Conservation (phyloP, 2,329 filamentous ascomycete genomes). For the Thelonectria discophora region DNA sequence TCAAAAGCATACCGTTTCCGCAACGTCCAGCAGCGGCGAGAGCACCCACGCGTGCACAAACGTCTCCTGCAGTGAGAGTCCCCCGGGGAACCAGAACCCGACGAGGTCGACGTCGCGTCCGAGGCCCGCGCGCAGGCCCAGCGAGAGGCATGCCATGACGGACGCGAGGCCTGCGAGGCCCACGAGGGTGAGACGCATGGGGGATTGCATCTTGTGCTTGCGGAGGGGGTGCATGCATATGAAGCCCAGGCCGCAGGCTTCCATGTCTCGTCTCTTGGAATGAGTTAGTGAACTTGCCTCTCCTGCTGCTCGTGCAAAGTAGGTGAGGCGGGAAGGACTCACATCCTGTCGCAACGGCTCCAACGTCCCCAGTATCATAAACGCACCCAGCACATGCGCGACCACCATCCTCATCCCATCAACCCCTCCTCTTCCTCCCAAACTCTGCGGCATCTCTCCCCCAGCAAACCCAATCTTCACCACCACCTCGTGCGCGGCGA, state of each 20-base stretch:
- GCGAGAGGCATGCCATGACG: conserved; percentile 17
- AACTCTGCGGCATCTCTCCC: conserved; percentile 8
- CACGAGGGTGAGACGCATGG: conserved; percentile 8
- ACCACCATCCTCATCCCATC: conserved; percentile 10
- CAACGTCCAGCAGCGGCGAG: conserved; percentile 36
- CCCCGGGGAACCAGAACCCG: conserved; percentile 32
- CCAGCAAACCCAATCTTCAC: conserved; percentile 17
- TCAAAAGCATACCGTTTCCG: conserved; percentile 33
- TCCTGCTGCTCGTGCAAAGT: not conserved
- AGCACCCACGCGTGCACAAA: conserved; percentile 35
- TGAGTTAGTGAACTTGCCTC: not conserved
- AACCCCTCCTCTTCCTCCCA: not conserved
- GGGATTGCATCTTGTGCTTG: conserved; percentile 13
- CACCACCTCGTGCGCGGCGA: conserved; percentile 11
- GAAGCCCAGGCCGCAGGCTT: conserved; percentile 29
- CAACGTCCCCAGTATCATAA: conserved; percentile 33
- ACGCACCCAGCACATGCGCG: conserved; percentile 30
- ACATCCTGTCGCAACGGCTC: conserved; percentile 38
- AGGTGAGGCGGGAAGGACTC: conserved; percentile 2
- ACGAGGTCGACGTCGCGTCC: conserved; percentile 23
- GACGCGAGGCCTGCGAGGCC: conserved; percentile 23
- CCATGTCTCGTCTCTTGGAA: conserved; percentile 33
- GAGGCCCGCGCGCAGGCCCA: conserved; percentile 6
- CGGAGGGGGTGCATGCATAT: conserved; percentile 26
- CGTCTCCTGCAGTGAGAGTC: conserved; percentile 17